These are phyloP conservation scores for Apiotrichum laibachii DNA, from an alignment of 1,284 basidiomycete genomes.

Conservation along the genomic window DNA sequence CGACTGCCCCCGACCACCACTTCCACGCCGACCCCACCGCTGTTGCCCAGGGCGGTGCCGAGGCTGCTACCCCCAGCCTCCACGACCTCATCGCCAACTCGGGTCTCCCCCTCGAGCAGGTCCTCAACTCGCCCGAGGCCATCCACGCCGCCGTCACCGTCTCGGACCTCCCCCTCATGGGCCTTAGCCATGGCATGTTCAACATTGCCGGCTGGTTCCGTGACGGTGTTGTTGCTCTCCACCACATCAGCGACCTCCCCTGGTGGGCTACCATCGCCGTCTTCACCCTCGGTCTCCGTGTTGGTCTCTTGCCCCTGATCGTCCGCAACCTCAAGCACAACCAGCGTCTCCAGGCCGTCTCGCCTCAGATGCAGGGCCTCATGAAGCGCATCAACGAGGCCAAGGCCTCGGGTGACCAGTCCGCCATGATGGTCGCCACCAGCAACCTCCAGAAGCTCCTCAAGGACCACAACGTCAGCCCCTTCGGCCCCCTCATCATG, in stretches of 20 bases:
- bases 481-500: conserved; percentile 60
- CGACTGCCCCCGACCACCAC: conserved; percentile 21
- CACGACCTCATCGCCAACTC: conserved; percentile 46
- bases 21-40: conserved; percentile 28
- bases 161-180: conserved; percentile 75
- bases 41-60: conserved; percentile 41
- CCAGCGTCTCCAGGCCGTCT: conserved; percentile 66
- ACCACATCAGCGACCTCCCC: conserved; percentile 70
- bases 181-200: conserved; percentile 59
- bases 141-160: conserved; percentile 58
- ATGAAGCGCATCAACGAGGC: conserved; percentile 58
- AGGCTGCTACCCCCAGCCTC: conserved; percentile 36
- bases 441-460: conserved; percentile 65
- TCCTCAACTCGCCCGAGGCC: conserved; percentile 49
- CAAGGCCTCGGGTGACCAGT: conserved; percentile 56
- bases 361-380: conserved; percentile 60
- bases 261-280: conserved; percentile 83
- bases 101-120: conserved; percentile 37
- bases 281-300: conserved; percentile 67
- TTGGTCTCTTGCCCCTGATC: conserved; percentile 67
- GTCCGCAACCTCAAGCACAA: conserved; percentile 66
- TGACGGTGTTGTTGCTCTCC: conserved; percentile 65
- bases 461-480: conserved; percentile 66
- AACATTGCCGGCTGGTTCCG: conserved; percentile 65
- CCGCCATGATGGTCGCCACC: conserved; percentile 59